phyloP scores from a whole-genome alignment of 129 eudicot species.

The Centaurea solstitialis region DNA sequence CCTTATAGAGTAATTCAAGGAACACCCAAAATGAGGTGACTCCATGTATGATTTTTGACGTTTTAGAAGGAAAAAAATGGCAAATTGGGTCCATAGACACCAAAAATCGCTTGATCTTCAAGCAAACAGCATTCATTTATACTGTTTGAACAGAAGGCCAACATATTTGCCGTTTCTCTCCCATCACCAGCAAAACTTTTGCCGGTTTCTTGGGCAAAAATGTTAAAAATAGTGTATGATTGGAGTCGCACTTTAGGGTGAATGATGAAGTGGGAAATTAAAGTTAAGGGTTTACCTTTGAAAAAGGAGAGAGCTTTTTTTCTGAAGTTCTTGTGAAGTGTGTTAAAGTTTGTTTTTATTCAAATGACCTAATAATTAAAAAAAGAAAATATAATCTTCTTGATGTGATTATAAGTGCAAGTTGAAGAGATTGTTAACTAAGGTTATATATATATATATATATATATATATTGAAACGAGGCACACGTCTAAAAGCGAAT shows the following conservation, averaged over 20 bases:
- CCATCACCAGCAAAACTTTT: too few relatives aligned
- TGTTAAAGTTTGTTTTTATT: background rate
- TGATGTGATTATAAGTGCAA: background rate
- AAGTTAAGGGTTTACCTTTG: background rate
- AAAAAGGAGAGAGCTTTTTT: background rate
- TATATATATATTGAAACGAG: background rate
- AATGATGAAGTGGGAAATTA: background rate
- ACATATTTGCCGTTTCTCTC: too few relatives aligned
- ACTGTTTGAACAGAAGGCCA: too few relatives aligned
- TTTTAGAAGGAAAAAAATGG: too few relatives aligned
- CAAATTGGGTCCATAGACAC: too few relatives aligned
- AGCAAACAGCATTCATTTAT: too few relatives aligned
- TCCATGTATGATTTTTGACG: too few relatives aligned
- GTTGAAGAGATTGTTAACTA: background rate
- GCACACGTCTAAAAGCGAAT: slow-evolving; percentile 3
- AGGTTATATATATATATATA: background rate
- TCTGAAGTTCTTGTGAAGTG: background rate
- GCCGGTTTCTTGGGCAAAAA: too few relatives aligned
- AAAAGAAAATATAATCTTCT: background rate
- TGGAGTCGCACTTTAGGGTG: background rate
- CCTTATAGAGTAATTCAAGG: background rate
- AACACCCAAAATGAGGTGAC: background rate
- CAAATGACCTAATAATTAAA: background rate
- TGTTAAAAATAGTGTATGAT: too few relatives aligned
- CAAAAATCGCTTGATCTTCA: too few relatives aligned